These are phyloP conservation scores for Microbotryum saponariae DNA, from an alignment of 1,284 basidiomycete species.

Conservation along the genomic window DNA sequence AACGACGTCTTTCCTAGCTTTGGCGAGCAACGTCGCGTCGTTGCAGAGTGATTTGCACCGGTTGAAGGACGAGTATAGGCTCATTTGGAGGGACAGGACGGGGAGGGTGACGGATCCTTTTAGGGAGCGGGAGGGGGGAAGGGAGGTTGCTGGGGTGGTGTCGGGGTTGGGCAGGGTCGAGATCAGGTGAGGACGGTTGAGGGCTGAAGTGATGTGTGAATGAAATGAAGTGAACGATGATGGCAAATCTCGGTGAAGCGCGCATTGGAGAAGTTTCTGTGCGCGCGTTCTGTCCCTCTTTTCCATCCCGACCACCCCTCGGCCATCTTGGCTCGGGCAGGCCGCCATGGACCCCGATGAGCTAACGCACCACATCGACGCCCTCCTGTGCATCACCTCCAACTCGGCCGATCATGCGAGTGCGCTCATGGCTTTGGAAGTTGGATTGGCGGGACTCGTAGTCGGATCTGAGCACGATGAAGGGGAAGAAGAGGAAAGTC, in stretches of 20 bases:
- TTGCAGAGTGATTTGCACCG: slow-evolving; percentile 28
- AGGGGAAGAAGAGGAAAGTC: no score
- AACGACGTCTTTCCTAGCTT: slow-evolving; percentile 31
- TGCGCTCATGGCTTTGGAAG: slow-evolving; percentile 17
- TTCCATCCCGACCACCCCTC: no score
- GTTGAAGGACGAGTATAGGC: slow-evolving; percentile 34
- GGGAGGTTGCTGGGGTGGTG: slow-evolving; percentile 3
- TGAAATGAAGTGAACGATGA: no score
- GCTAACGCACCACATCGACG: not conserved
- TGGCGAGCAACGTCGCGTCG: slow-evolving; percentile 31
- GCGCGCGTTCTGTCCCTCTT: no score
- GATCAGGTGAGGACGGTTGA: slow-evolving; percentile 1
- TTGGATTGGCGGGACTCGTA: slow-evolving; percentile 12
- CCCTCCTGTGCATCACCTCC: slow-evolving; percentile 7
- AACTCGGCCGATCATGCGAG: not conserved
- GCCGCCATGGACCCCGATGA: no score
- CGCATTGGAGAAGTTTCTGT: no score
- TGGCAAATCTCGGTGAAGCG: no score
- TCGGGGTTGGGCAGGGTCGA: slow-evolving; percentile 10
- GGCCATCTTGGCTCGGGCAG: no score
- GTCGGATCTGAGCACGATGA: not conserved
- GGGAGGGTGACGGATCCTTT: slow-evolving; percentile 33
- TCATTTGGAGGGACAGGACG: slow-evolving; percentile 34
- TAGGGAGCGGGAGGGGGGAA: slow-evolving; percentile 4
- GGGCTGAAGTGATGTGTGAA: no score